Conservation (phyloP, 371 early-diverging fungal species). For the Mucor lusitanicus region DNA sequence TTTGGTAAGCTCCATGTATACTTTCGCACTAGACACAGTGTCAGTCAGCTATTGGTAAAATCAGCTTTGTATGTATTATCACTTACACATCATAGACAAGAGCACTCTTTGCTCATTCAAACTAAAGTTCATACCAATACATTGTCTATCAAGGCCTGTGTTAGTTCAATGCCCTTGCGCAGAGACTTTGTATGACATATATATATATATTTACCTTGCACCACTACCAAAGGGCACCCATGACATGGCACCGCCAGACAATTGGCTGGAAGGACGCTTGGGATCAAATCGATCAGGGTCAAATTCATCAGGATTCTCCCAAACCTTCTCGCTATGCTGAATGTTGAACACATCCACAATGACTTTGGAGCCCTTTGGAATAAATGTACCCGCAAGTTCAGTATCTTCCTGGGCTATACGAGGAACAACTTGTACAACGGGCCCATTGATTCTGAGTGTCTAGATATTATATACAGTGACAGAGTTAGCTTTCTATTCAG, state of each 20-base stretch:
- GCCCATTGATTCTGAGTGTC: slow-evolving; percentile 18
- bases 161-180: neutral
- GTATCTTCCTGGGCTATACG: slow-evolving; percentile 26
- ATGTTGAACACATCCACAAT: slow-evolving; percentile 32
- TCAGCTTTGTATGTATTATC: neutral
- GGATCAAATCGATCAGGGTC: slow-evolving; percentile 44
- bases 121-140: slow-evolving; percentile 61
- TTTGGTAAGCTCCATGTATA: neutral
- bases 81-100: slow-evolving; percentile 48
- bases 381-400: slow-evolving; percentile 25
- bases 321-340: slow-evolving; percentile 28
- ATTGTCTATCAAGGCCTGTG: slow-evolving; percentile 30
- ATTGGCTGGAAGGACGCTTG: slow-evolving; percentile 24
- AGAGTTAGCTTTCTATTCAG: neutral
- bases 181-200: too few relatives aligned
- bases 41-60: neutral
- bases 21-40: neutral
- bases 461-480: neutral
- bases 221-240: slow-evolving; percentile 59
- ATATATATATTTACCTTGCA: too few relatives aligned
- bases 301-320: slow-evolving; percentile 20
- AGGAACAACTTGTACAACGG: slow-evolving; percentile 1
- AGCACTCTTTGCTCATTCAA: slow-evolving; percentile 54
- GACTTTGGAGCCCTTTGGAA: slow-evolving; percentile 48
- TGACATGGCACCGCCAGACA: slow-evolving; percentile 25